Evolutionary conservation across 2,329 filamentous ascomycete species (phyloP).

Genomic region (Hypoxylon sp.): DNA sequence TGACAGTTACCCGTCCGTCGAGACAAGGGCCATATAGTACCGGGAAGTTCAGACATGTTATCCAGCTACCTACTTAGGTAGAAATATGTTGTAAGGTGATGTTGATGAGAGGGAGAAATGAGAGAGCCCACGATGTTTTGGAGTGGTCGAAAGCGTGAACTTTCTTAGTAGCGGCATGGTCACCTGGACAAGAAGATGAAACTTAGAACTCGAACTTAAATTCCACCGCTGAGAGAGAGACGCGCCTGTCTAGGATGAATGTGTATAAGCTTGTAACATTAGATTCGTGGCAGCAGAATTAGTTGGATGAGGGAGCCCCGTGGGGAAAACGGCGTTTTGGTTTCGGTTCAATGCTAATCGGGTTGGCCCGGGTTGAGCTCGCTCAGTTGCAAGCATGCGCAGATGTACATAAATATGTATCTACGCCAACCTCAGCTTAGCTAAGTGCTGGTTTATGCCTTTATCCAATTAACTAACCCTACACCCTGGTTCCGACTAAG

Average conservation of each 20-base stretch:
- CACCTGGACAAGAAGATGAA: constrained; percentile 10
- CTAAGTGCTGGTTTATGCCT: neutral
- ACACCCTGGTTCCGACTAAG: neutral
- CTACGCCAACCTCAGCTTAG: neutral
- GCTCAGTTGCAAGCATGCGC: neutral
- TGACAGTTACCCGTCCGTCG: neutral
- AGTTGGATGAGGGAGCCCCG: constrained; percentile 17
- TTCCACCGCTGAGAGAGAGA: neutral
- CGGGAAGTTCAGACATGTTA: neutral
- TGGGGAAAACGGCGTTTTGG: constrained; percentile 16
- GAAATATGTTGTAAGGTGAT: neutral
- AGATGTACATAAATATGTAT: too few relatives aligned
- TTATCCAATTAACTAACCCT: neutral
- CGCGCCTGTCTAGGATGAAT: neutral
- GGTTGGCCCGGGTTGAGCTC: neutral
- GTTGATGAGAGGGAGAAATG: neutral
- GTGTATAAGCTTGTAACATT: neutral
- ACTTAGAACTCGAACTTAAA: constrained; percentile 20
- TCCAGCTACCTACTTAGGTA: neutral
- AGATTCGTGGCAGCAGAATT: neutral
- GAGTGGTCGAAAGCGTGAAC: constrained; percentile 13
- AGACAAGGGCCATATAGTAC: neutral
- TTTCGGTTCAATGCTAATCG: neutral
- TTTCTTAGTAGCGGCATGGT: constrained; percentile 1
- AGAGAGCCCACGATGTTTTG: constrained; percentile 1